phyloP scores from a whole-genome alignment of 257 asterid species.

The Gentiana dahurica region DNA sequence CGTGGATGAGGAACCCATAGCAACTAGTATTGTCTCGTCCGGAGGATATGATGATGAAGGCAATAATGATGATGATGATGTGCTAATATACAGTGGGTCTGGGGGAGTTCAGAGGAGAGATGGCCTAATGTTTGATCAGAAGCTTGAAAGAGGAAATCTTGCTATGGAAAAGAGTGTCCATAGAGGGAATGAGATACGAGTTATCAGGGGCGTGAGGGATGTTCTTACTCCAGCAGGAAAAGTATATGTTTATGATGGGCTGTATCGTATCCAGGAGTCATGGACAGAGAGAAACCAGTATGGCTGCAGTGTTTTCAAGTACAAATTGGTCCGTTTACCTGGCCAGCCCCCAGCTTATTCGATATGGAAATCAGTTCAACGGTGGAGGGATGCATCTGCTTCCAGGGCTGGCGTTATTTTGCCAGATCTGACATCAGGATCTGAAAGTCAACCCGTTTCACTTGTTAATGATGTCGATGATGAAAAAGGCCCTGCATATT shows the following conservation, averaged over 20 bases:
- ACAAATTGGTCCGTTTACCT: slow-evolving; percentile 65
- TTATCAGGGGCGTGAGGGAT: slow-evolving; percentile 56
- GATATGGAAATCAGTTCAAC: slow-evolving; percentile 78
- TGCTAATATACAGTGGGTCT: slow-evolving; percentile 70
- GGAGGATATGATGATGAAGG: slow-evolving; percentile 92
- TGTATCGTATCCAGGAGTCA: slow-evolving; percentile 65
- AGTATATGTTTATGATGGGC: slow-evolving; percentile 79
- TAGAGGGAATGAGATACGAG: slow-evolving; percentile 37
- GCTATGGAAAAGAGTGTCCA: slow-evolving; percentile 38
- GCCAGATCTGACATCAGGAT: slow-evolving; percentile 76
- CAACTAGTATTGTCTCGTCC: slow-evolving; percentile 83
- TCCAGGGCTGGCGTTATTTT: slow-evolving; percentile 57
- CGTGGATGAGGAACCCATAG: slow-evolving; percentile 71
- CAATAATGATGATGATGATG: slow-evolving; percentile 40
- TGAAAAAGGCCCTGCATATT: slow-evolving; percentile 84
- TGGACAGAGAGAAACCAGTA: slow-evolving; percentile 71
- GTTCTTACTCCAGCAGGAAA: slow-evolving; percentile 29
- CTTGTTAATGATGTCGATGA: slow-evolving; percentile 83
- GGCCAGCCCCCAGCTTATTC: slow-evolving; percentile 81
- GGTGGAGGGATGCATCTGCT: slow-evolving; percentile 69
- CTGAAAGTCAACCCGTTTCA: slow-evolving; percentile 64
- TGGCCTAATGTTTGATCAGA: slow-evolving; percentile 74
- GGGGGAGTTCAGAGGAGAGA: slow-evolving; percentile 82
- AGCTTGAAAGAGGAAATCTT: slow-evolving; percentile 55
- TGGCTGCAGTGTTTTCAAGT: slow-evolving; percentile 71